A percentile compares a stretch with the other conserved stretches of the same genome.
These are phyloP conservation scores for Aspergillus amoenus DNA, from an alignment of 2,329 filamentous ascomycete species.

Conservation along the genomic window DNA sequence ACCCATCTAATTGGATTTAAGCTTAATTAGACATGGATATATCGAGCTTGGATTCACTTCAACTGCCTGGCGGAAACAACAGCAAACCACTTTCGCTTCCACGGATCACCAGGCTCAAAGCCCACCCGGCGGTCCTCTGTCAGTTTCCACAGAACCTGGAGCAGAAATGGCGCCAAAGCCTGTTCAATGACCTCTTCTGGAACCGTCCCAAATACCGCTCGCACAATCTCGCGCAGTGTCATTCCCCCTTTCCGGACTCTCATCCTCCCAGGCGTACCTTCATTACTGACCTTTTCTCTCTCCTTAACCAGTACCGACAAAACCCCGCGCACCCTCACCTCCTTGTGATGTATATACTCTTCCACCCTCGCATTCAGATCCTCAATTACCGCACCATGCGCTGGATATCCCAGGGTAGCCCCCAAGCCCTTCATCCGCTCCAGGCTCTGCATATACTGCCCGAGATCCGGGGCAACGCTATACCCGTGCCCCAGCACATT, in stretches of 20 bases:
- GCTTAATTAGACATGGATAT: too few species aligned
- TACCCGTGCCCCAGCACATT: constrained; percentile 68
- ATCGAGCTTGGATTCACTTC: too few species aligned
- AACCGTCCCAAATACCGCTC: constrained; percentile 41
- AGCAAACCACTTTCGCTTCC: constrained; percentile 36
- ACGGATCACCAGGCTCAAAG: constrained; percentile 36
- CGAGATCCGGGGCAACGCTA: constrained; percentile 40
- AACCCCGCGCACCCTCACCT: constrained; percentile 22
- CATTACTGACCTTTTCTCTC: too few species aligned
- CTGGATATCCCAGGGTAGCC: constrained; percentile 46
- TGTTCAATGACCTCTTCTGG: constrained; percentile 31
- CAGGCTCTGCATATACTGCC: constrained; percentile 37
- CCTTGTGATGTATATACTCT: constrained; percentile 36
- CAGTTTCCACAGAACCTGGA: constrained; percentile 45
- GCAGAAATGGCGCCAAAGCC: constrained; percentile 45
- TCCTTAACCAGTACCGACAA: background rate
- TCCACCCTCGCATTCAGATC: constrained; percentile 41
- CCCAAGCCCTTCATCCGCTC: constrained; percentile 33
- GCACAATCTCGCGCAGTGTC: constrained; percentile 39
- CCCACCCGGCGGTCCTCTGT: constrained; percentile 45
- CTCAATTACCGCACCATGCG: constrained; percentile 43
- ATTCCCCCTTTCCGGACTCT: too few species aligned
- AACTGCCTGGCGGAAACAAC: background rate
- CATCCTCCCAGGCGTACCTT: too few species aligned
- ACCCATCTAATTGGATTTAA: too few species aligned